These are phyloP conservation scores for Lolium perenne DNA, from an alignment of 176 grass and related monocot genomes.

Conservation along the genomic window DNA sequence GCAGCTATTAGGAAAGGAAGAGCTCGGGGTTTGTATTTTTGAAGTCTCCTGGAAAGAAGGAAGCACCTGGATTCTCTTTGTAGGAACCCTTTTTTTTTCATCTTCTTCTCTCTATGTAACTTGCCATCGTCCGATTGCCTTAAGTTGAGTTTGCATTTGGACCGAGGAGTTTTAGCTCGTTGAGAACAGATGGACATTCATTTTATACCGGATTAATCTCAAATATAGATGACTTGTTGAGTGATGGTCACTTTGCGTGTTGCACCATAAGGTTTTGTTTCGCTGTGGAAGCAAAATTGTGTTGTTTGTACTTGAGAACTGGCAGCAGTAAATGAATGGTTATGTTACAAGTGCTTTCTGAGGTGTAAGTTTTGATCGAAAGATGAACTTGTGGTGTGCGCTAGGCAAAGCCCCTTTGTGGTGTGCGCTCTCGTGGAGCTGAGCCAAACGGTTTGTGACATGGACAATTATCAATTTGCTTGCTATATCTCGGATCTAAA, in stretches of 20 bases:
- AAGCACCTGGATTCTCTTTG: conserved; percentile 49
- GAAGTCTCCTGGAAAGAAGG: conserved; percentile 36
- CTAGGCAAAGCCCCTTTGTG: no score
- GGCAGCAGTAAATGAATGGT: neutral
- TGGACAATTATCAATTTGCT: no score
- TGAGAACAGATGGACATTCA: conserved; percentile 61
- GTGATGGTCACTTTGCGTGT: conserved; percentile 18
- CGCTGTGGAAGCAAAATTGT: neutral
- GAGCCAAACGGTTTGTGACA: no score
- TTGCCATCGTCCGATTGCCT: conserved; percentile 28
- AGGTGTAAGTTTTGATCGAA: no score
- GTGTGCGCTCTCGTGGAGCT: no score
- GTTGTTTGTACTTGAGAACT: conserved; percentile 14
- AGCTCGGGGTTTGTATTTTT: conserved; percentile 52
- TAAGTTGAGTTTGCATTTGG: conserved; percentile 46
- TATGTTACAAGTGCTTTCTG: neutral
- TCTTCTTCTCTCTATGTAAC: neutral
- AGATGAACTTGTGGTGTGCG: no score
- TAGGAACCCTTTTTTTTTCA: conserved; percentile 22
- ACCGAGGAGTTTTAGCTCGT: conserved; percentile 42
- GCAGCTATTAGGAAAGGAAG: conserved; percentile 63
- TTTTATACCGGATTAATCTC: conserved; percentile 55
- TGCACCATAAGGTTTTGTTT: conserved; percentile 2
- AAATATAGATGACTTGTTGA: conserved; percentile 53
- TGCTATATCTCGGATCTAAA: no score